phyloP scores from a whole-genome alignment of 805 yeast genomes.

The Zygotorulaspora chibaensis region DNA sequence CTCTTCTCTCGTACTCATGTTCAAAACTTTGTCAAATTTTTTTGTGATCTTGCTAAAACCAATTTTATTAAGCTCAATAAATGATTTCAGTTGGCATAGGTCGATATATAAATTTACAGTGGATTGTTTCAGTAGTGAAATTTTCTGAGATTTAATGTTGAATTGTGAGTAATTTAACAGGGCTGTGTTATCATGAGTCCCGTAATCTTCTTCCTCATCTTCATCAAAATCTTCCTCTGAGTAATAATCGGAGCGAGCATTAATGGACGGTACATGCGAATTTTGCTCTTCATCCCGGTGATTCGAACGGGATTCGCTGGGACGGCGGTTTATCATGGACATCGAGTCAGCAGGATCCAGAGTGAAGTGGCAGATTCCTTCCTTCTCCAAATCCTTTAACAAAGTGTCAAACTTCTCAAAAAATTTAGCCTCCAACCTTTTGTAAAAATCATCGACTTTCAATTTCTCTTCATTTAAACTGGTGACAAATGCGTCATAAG shows the following conservation, averaged over 20 bases:
- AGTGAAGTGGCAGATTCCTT: conserved; percentile 17
- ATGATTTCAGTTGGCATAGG: conserved; percentile 78
- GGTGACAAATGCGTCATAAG: conserved; percentile 43
- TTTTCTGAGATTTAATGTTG: conserved; percentile 46
- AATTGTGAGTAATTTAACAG: conserved; percentile 48
- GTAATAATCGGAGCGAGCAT: conserved; percentile 10
- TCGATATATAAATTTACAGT: conserved; percentile 61
- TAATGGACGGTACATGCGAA: conserved; percentile 3
- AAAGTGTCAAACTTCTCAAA: conserved; percentile 44
- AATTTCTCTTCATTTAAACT: conserved; percentile 45
- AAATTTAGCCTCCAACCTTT: conserved; percentile 43
- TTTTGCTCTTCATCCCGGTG: conserved; percentile 6
- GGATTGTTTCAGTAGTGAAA: conserved; percentile 65
- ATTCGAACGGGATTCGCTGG: conserved; percentile 8
- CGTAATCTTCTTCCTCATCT: conserved; percentile 39
- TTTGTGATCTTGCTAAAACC: conserved; percentile 86
- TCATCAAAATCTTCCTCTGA: conserved; percentile 34
- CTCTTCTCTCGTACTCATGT: conserved; percentile 47
- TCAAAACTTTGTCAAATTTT: conserved; percentile 80
- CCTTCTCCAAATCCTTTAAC: conserved; percentile 44
- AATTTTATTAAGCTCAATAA: conserved; percentile 73
- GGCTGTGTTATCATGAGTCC: conserved; percentile 43
- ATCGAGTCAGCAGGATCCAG: conserved; percentile 1
- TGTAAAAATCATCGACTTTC: conserved; percentile 52
- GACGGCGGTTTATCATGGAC: not conserved